Evolutionary conservation across 768 basidiomycete species (phyloP), one percentile per base, ranked within the genome.

Genomic region (Termitomyces sp.): DNA sequence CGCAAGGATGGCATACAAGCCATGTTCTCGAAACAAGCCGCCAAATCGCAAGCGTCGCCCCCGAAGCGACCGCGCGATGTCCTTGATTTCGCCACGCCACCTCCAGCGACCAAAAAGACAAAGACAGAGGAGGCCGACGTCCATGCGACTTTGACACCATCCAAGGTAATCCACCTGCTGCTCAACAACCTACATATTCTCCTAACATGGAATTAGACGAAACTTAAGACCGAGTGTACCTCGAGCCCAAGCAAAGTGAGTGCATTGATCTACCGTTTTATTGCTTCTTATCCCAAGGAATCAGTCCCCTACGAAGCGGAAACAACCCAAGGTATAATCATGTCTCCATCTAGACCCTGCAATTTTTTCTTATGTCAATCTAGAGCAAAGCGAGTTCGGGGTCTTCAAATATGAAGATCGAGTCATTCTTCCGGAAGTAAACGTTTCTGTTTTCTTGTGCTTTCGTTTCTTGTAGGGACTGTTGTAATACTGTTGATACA

Each of bases 1-100:
- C 82, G 95, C 21, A 89, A 89, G 64, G 95, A 95, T 63, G 93
- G 95, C 7, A 96, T 93, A 52, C 77, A 86, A 65, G 86, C 89
- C 9, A 84, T 92, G 82, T 93, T 94, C 60, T 78, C 82, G 1
- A 87, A 83, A 61, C 90, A 91, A 65, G 73, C 65, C 16, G 43
- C 49, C 27, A 57, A 51, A 51, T 42, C 44, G 4, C 34, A 45
- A 37, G 23, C n/a, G 7, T 45, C 37, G 6, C 46, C 48, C 12
- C 10, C 34, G 3, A 62, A 65, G 38, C 61, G 53, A 25, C 40
- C 46, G 16, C 40, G 47, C 4, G 50, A 47, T 11, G 32, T 50
- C 14, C 34, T 43, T 21, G 59, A 60, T 25, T 34, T 53, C 11
- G 11, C 54, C 16, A n/a, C 37, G 10, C 14, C 43, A 1, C 46